Evolutionary conservation across 2,329 filamentous ascomycete genomes (phyloP), one percentile per base, ranked within the genome.

Genomic region (Paracorniculantispora psalliotae): DNA sequence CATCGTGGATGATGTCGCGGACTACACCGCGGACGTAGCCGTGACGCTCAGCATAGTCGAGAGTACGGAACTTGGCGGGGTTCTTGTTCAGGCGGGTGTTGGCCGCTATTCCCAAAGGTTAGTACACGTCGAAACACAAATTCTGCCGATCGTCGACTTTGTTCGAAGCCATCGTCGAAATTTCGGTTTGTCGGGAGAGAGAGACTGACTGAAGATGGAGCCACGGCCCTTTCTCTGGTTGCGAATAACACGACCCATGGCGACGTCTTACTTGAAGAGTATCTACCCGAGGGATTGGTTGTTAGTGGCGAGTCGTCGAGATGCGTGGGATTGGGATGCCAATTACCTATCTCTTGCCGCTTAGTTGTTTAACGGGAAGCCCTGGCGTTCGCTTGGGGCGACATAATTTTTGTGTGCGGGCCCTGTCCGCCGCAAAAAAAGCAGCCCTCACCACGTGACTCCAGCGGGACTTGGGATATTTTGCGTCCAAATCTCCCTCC

Each of bases 1-100:
- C 87, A 81, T 99, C 94, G 88, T 99, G 94, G 81, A 99, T 90
- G 81, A 97, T 97, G 75, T 97, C 91, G 87, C 94, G 96, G 77
- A 99, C 92, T 67, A 97, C 86, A 81, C 94, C 94, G 72, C 94
- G 91, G 75, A 96, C 83, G 84, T 99, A 99, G 73, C 94, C 94
- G 86, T 97, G 93, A 77, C 91, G 87, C 84, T 97, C 92, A 77
- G 92, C 87, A 79, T 85, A 99, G 79, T 99, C 94, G 86, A 97
- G 90, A 71, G 86, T 91, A 80, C 94, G 86, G 89, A 99, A 97
- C 82, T 96, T 90, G 75, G 93, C 78, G 61, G 75, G 75, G 61
- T 75, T 75, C 87, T 97, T 97, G 84, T 94, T 93, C 75, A 97
- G 87, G 80, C 90, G 89, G 80, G 89, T 92, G 81, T 90, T 85